A percentile compares a stretch with the other conserved stretches of the same genome.
phyloP scores from a whole-genome alignment of 192 early-diverging fungal genomes.

The Podila verticillata region DNA sequence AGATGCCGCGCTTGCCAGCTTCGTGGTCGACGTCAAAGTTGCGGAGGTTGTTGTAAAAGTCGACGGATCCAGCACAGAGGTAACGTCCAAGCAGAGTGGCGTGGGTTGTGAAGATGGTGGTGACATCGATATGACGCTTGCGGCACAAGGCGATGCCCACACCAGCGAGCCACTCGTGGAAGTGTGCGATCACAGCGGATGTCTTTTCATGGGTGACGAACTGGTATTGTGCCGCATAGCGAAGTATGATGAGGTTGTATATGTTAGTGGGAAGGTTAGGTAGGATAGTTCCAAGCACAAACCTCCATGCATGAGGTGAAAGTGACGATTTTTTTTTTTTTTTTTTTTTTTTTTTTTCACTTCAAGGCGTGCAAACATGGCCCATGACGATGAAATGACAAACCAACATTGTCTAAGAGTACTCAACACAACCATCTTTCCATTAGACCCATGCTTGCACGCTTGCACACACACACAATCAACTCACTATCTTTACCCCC shows the following conservation, averaged over 20 bases:
- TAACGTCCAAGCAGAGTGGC: slow-evolving; percentile 96
- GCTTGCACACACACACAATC: too few species aligned
- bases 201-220: slow-evolving; percentile 46
- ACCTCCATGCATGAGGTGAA: too few species aligned
- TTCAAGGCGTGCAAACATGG: not conserved
- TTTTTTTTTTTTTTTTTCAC: not conserved
- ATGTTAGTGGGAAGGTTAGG: too few species aligned
- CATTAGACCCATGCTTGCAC: too few species aligned
- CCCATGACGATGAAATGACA: slow-evolving; percentile 5
- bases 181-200: slow-evolving; percentile 90
- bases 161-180: slow-evolving; percentile 97
- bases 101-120: slow-evolving; percentile 97
- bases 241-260: not conserved
- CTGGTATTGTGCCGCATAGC: slow-evolving; percentile 31
- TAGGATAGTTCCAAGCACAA: too few species aligned
- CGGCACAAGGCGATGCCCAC: slow-evolving; percentile 89
- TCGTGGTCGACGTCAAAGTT: slow-evolving; percentile 95
- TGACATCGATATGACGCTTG: slow-evolving; percentile 86
- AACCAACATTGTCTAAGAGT: not conserved
- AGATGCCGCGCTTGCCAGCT: slow-evolving; percentile 96
- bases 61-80: slow-evolving; percentile 93
- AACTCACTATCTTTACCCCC: not conserved
- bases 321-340: too few species aligned
- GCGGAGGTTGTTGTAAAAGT: slow-evolving; percentile 96
- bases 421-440: too few species aligned